Evolutionary conservation across 1,284 basidiomycete genomes (phyloP), one percentile per base, ranked within the genome.

Genomic region (Ustilago tritici): DNA sequence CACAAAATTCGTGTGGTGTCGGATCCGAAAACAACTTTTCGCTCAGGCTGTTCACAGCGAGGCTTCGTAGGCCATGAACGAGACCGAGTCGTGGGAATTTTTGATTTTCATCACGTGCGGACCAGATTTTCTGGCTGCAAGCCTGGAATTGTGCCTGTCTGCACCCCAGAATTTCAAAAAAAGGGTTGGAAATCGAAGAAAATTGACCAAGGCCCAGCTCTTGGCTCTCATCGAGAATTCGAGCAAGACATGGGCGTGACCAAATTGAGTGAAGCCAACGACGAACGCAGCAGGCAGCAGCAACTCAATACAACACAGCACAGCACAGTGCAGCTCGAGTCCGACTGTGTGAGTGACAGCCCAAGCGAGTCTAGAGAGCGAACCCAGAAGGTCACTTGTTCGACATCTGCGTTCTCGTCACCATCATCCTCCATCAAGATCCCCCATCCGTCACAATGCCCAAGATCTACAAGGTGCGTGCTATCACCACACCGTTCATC

Each of bases 391-490:
- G 23, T 60, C 55, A 63, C 19, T 32, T 36, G 35, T 32, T 63
- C 67, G 49, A 56, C 72, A 57, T 63, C 56, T 63, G 54, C 72
- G 66, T 57, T 56, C 74, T 65, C 65, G 74, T 76, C 74, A 71
- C 65, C 62, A 71, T 71, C 74, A 71, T 64, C 74, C 66, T 76
- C 59, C 63, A 67, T 68, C 74, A 76, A 76, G 70, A 78, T 72
- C 74, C 66, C 73, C 61, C 65, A 79, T 58, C 49, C 57, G 38
- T 62, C 78, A 76, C 61, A 66, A 84, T 84, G 82, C 81, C 82
- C 52, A 83, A 82, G 76, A 83, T 84, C 72, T 84, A 81, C 83
- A 84, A 84, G 82, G 78, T 81, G 62, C 31, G 78, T 75, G 56
- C 12, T 43, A 38, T 19, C 11, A 34, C 19, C 23, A 11, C 49